Percentiles rank a stretch among this genome's conserved stretches.
These are phyloP conservation scores for Wickerhamomyces hampshirensis DNA, from an alignment of 805 yeast species.

Conservation along the genomic window DNA sequence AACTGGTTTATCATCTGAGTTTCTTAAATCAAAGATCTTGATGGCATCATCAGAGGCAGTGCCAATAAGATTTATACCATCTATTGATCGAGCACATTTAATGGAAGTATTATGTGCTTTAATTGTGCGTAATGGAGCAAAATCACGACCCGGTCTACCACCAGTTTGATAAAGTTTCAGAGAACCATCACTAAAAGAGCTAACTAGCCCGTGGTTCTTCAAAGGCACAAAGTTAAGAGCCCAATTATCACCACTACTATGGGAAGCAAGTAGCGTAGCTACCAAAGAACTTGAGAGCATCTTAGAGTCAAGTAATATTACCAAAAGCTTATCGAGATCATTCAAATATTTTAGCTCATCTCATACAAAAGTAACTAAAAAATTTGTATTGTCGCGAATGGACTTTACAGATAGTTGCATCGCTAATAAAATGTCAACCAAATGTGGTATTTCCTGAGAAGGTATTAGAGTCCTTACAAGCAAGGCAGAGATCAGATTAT, in stretches of 20 bases:
- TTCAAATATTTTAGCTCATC: too few species aligned
- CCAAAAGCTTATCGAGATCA: too few species aligned
- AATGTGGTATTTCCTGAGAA: too few species aligned
- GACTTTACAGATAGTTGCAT: too few species aligned
- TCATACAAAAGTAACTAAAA: too few species aligned
- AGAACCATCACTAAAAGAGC: slow-evolving; percentile 45
- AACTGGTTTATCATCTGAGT: slow-evolving; percentile 24
- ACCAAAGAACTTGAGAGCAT: too few species aligned
- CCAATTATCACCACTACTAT: slow-evolving; percentile 44
- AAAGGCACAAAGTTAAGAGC: slow-evolving; percentile 36
- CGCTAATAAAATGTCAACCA: too few species aligned
- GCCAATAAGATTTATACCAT: slow-evolving; percentile 27
- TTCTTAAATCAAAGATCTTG: slow-evolving; percentile 50
- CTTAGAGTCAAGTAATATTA: too few species aligned
- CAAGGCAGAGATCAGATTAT: too few species aligned
- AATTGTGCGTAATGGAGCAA: slow-evolving; percentile 21
- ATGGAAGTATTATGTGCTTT: slow-evolving; percentile 35
- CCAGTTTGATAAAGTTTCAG: slow-evolving; percentile 35
- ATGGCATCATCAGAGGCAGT: slow-evolving; percentile 42
- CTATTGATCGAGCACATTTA: slow-evolving; percentile 21
- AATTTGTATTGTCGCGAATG: too few species aligned
- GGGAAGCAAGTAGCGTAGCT: slow-evolving; percentile 19
- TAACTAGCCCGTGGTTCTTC: slow-evolving; percentile 33
- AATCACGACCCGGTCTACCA: slow-evolving; percentile 16
- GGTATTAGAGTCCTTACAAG: too few species aligned